Conservation (phyloP, 2,329 filamentous ascomycete species). For the Ambrosiella xylebori region DNA sequence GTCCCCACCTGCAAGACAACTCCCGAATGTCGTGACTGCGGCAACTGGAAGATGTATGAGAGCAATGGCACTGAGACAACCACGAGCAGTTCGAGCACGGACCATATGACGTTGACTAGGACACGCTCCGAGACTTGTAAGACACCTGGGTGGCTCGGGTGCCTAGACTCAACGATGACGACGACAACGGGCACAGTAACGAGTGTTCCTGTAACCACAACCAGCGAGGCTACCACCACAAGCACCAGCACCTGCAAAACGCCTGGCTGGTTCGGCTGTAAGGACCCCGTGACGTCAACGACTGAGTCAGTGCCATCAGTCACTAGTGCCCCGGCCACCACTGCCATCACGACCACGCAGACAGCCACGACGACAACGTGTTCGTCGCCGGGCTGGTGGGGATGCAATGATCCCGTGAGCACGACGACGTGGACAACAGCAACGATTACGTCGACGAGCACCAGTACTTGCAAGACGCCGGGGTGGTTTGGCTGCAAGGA, state of each 20-base stretch:
- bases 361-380: slow-evolving; percentile 15
- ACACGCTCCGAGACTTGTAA: slow-evolving; percentile 77
- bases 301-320: slow-evolving; percentile 19
- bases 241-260: slow-evolving; percentile 36
- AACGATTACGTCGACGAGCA: slow-evolving; percentile 28
- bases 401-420: slow-evolving; percentile 16
- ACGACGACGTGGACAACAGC: slow-evolving; percentile 26
- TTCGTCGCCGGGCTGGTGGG: slow-evolving; percentile 13
- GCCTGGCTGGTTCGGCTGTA: slow-evolving; percentile 52
- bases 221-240: slow-evolving; percentile 22
- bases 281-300: slow-evolving; percentile 27
- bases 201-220: slow-evolving; percentile 14
- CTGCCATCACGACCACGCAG: slow-evolving; percentile 16
- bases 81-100: slow-evolving; percentile 35
- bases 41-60: slow-evolving; percentile 84
- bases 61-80: slow-evolving; percentile 73
- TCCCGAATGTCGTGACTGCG: slow-evolving; percentile 73
- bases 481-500: slow-evolving; percentile 52
- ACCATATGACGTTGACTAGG: slow-evolving; percentile 34
- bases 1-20: slow-evolving; percentile 64
- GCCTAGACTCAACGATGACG: slow-evolving; percentile 47
- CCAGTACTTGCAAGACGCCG: slow-evolving; percentile 36
- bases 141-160: slow-evolving; percentile 87
- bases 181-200: slow-evolving; percentile 22
- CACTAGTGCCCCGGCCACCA: slow-evolving; percentile 13